phyloP scores from a whole-genome alignment of 805 yeast genomes.

The Zygosaccharomyces bailii region DNA sequence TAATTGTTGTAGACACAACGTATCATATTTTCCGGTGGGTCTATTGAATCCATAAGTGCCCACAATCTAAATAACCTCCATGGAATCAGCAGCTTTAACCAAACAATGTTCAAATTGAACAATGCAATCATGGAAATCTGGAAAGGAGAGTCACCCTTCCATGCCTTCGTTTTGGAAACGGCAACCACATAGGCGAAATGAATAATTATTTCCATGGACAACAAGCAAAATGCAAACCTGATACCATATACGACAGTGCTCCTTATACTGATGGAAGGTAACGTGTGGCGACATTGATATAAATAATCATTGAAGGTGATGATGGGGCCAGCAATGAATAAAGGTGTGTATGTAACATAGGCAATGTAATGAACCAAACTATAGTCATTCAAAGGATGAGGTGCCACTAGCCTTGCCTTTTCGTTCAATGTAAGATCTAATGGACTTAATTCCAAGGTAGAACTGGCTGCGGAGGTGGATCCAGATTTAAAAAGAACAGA shows the following conservation, averaged over 20 bases:
- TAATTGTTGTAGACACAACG: constrained; percentile 93
- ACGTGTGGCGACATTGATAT: constrained; percentile 60
- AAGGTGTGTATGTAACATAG: constrained; percentile 79
- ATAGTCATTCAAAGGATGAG: constrained; percentile 60
- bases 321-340: constrained; percentile 93
- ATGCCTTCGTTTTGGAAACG: constrained; percentile 81
- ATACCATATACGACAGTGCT: constrained; percentile 59
- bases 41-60: constrained; percentile 88
- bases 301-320: constrained; percentile 87
- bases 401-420: constrained; percentile 60
- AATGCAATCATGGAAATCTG: constrained; percentile 93
- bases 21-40: constrained; percentile 97
- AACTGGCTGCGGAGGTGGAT: constrained; percentile 6
- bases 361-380: constrained; percentile 63
- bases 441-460: constrained; percentile 15
- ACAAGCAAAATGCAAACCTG: constrained; percentile 66
- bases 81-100: constrained; percentile 90
- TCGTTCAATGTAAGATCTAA: constrained; percentile 43
- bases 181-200: constrained; percentile 94
- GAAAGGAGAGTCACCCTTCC: constrained; percentile 86
- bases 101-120: constrained; percentile 83
- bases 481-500: constrained; percentile 25
- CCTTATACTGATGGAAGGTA: constrained; percentile 55
- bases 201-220: constrained; percentile 83
- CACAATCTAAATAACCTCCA: constrained; percentile 95